Conservation (phyloP, 2,329 filamentous ascomycete genomes). For the Fusarium metavorans region DNA sequence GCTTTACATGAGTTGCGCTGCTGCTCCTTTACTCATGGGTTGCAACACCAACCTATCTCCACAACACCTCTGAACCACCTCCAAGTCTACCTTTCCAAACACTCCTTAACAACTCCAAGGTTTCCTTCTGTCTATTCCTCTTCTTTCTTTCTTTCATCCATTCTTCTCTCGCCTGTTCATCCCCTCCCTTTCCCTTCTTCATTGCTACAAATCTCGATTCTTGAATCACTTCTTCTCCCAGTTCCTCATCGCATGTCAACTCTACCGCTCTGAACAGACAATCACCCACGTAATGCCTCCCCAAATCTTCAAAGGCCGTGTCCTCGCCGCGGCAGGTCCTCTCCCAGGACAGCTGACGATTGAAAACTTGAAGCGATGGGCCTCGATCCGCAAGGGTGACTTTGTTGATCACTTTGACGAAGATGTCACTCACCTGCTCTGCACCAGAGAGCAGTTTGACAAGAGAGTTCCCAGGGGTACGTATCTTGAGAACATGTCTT, state of each 20-base stretch:
- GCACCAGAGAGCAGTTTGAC: slow-evolving; percentile 71
- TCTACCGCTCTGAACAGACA: neutral
- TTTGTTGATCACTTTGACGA: slow-evolving; percentile 65
- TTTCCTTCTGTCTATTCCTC: neutral
- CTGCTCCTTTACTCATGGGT: slow-evolving; percentile 9
- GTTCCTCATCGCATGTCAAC: neutral
- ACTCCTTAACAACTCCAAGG: neutral
- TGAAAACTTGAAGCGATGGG: slow-evolving; percentile 74
- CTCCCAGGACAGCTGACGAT: slow-evolving; percentile 63
- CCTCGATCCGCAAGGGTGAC: slow-evolving; percentile 69
- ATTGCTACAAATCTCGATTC: too few relatives aligned
- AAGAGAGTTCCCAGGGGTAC: slow-evolving; percentile 53
- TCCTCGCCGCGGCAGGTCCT: slow-evolving; percentile 69
- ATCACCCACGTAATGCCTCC: slow-evolving; percentile 43
- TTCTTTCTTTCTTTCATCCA: neutral
- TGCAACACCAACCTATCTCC: slow-evolving; percentile 7
- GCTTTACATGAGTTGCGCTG: neutral
- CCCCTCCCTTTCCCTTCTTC: neutral
- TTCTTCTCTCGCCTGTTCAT: neutral
- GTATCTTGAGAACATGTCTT: neutral
- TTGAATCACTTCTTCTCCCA: neutral
- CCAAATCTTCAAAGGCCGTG: slow-evolving; percentile 63
- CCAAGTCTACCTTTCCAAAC: neutral
- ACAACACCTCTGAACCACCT: neutral
- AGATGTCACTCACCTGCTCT: slow-evolving; percentile 79